phyloP scores from a whole-genome alignment of 768 basidiomycete species.

The Pleurotus tuber-regium region DNA sequence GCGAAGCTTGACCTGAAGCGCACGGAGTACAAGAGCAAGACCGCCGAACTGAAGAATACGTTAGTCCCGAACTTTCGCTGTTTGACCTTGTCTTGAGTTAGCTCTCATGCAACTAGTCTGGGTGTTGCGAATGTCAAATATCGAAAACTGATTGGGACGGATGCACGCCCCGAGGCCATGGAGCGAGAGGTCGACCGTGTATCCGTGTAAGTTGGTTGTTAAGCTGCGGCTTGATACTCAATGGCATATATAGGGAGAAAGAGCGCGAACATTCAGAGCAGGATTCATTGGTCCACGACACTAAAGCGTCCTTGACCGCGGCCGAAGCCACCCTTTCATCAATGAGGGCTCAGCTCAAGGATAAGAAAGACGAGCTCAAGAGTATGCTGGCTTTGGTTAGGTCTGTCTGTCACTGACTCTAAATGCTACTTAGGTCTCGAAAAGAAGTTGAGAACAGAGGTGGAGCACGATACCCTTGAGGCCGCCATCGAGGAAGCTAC shows the following conservation, averaged over 20 bases:
- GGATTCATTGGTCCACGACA: conserved; percentile 40
- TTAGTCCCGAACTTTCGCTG: conserved; percentile 31
- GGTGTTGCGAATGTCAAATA: conserved; percentile 60
- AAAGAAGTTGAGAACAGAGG: conserved; percentile 37
- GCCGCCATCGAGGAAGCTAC: conserved; percentile 46
- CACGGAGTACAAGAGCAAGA: conserved; percentile 62
- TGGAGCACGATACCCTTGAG: conserved; percentile 36
- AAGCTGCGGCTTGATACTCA: background rate
- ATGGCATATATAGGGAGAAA: conserved; percentile 48
- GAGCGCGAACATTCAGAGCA: conserved; percentile 57
- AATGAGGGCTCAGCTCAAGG: conserved; percentile 56
- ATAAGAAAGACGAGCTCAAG: conserved; percentile 61
- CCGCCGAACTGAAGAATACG: conserved; percentile 65
- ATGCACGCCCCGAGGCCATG: conserved; percentile 61
- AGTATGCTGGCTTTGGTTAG: conserved; percentile 38
- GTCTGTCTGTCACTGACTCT: background rate
- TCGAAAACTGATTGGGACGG: conserved; percentile 59
- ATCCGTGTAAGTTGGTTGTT: conserved; percentile 43
- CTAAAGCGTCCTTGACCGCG: conserved; percentile 58
- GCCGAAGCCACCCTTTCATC: conserved; percentile 61
- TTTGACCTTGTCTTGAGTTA: conserved; percentile 2
- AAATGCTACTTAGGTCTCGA: conserved; percentile 42
- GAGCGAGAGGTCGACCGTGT: conserved; percentile 68
- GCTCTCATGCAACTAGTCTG: conserved; percentile 52
- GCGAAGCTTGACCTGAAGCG: conserved; percentile 78